Evolutionary conservation across 495 filamentous ascomycete genomes (phyloP), one percentile per base, ranked within the genome.

Genomic region (Sphaerosporella brunnea): DNA sequence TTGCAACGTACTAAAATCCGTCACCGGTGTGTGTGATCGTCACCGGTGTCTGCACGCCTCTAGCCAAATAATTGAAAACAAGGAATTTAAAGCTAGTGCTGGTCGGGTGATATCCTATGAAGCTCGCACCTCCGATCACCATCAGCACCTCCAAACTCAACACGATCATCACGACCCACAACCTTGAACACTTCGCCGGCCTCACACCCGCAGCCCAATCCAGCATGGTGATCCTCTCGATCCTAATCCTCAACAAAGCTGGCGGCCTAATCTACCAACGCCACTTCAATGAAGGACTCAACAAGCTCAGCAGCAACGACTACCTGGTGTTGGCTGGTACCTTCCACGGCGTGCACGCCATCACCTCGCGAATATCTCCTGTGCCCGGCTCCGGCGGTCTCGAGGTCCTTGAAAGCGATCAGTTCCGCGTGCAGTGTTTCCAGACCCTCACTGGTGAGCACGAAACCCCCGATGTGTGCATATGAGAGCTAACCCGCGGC

Each of bases 181-280:
- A n/a, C n/a, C n/a, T n/a, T n/a, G n/a, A n/a, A n/a, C n/a, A n/a
- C n/a, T n/a, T n/a, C n/a, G n/a, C n/a, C n/a, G n/a, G n/a, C n/a
- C n/a, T n/a, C n/a, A n/a, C n/a, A n/a, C n/a, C n/a, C n/a, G n/a
- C n/a, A n/a, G n/a, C n/a, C n/a, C n/a, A n/a, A n/a, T n/a, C n/a
- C n/a, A n/a, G n/a, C n/a, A 52, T 87, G 90, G 79, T 84, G 47
- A 80, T 97, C 59, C 85, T 88, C 66, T 78, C 84, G 43, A 77
- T 97, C 48, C 82, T 96, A 53, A 82, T 97, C 55, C 93, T 97
- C 68, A 95, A 94, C 69, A 96, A 96, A 70, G 86, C 90, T 41
- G 90, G 90, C 35, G 90, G 90, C 50, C 71, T 97, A 49, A 81
- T 96, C 63, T 97, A 93, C 68, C 84, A 93, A 65, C 82, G 84